These are phyloP conservation scores for Cordyceps sp. DNA, from an alignment of 2,329 filamentous ascomycete species.

Conservation along the genomic window DNA sequence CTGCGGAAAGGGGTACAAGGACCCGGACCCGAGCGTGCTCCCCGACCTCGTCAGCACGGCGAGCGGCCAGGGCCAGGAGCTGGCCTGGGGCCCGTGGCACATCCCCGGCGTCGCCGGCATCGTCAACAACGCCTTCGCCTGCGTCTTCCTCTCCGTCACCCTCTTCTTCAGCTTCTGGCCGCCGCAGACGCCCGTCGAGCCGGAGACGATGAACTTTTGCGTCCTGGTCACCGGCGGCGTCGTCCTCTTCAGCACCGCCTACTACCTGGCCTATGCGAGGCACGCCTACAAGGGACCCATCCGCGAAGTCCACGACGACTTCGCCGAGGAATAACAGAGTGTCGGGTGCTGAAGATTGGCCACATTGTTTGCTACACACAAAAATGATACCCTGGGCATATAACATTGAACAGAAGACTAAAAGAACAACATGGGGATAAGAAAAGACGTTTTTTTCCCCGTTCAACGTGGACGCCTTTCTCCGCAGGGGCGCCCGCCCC, in stretches of 20 bases:
- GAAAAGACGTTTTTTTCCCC: too few relatives aligned
- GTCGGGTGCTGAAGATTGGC: too few relatives aligned
- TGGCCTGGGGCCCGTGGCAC: slow-evolving; percentile 37
- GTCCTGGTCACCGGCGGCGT: slow-evolving; percentile 24
- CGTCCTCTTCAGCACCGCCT: slow-evolving; percentile 26
- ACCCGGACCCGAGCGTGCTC: slow-evolving; percentile 8
- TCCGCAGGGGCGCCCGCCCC: too few relatives aligned
- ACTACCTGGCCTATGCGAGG: slow-evolving; percentile 24
- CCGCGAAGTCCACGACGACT: slow-evolving; percentile 7
- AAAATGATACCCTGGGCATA: too few relatives aligned
- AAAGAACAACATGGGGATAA: too few relatives aligned
- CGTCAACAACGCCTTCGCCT: slow-evolving; percentile 36
- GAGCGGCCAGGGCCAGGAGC: slow-evolving; percentile 7
- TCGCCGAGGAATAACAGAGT: too few relatives aligned
- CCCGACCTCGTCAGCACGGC: slow-evolving; percentile 13
- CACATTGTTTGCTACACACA: too few relatives aligned
- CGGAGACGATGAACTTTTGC: slow-evolving; percentile 27
- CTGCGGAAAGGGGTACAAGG: slow-evolving; percentile 9
- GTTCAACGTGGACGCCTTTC: too few relatives aligned
- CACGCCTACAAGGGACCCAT: slow-evolving; percentile 29
- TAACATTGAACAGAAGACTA: too few relatives aligned
- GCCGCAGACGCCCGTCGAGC: slow-evolving; percentile 9
- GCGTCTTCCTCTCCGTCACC: slow-evolving; percentile 33
- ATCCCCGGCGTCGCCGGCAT: slow-evolving; percentile 32
- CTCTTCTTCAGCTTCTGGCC: slow-evolving; percentile 41